Evolutionary conservation across 257 asterid genomes (phyloP), one percentile per base, ranked within the genome.

Genomic region (Nicotiana tomentosiformis): DNA sequence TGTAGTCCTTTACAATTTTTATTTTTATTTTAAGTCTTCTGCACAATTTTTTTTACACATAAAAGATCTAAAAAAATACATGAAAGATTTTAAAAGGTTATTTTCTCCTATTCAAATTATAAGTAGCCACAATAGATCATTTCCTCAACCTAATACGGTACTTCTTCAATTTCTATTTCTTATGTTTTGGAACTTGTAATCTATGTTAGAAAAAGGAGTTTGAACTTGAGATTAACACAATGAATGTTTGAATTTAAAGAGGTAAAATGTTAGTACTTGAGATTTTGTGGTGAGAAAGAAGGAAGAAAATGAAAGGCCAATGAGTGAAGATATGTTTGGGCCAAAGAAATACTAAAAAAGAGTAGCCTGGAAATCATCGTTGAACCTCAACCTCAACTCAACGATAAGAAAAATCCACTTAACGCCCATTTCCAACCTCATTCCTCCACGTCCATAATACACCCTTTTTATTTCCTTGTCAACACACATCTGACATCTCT

Each of bases 391-490:
- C 92, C 92, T 82, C 91, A 81, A 81, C 84, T 77, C 84, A 78
- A 82, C 84, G 92, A 89, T 89, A 89, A 89, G 91, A 86, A 85
- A 74, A 87, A 86, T 87, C 85, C 83, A 55, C 53, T 18, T 61
- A 35, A 10, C 53, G 35, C 80, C 85, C 30, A 67, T 26, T 64
- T 68, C 74, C 23, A 83, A 60, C 85, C 81, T 78, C 88, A 66
- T 60, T 53, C 64, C 70, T 82, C 79, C 80, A 66, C 85, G 37
- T 72, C 87, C 43, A 5, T 37, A 6, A 37, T 39, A 62, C 53
- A 35, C 43, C 51, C 74, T 9, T 64, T 43, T 23, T 30, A 67
- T 46, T 55, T 81, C 67, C 72, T 10, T 51, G 77, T 65, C 77
- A 46, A 66, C 58, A 12, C 16, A 53, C 18, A 43, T 43, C 51